phyloP scores from a whole-genome alignment of 768 basidiomycete species.

The Agaricus blazei region DNA sequence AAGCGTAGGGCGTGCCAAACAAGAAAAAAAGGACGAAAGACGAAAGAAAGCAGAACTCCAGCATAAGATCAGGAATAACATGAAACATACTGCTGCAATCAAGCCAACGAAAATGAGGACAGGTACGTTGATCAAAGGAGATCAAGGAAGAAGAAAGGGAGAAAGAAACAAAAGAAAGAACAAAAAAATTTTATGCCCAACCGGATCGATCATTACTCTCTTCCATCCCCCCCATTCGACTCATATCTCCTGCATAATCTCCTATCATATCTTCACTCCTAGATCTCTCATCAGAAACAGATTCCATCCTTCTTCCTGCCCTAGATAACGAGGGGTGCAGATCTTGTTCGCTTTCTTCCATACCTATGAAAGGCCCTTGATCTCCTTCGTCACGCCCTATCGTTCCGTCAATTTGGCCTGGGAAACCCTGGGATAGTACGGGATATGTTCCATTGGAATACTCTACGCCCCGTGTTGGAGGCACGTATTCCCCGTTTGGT shows the following conservation, averaged over 20 bases:
- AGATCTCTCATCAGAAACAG: background rate
- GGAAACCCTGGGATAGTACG: background rate
- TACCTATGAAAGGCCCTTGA: background rate
- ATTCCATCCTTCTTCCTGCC: background rate
- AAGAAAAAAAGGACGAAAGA: background rate
- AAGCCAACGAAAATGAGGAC: too few species aligned
- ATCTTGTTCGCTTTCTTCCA: slow-evolving; percentile 1
- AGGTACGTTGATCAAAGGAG: background rate
- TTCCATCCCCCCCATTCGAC: background rate
- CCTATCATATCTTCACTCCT: background rate
- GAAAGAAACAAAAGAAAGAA: background rate
- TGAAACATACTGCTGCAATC: too few species aligned
- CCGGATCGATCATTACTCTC: background rate
- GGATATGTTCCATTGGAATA: background rate
- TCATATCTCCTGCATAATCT: background rate
- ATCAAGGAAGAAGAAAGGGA: background rate
- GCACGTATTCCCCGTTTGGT: background rate
- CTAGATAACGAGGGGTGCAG: slow-evolving; percentile 4
- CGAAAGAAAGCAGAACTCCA: too few species aligned
- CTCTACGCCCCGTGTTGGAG: background rate
- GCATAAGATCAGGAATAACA: too few species aligned
- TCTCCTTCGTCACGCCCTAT: background rate
- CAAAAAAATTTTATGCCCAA: background rate
- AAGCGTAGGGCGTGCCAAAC: background rate
- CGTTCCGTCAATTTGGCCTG: background rate